phyloP scores from a whole-genome alignment of 768 basidiomycete species.

The Amanita pseudoporphyria region DNA sequence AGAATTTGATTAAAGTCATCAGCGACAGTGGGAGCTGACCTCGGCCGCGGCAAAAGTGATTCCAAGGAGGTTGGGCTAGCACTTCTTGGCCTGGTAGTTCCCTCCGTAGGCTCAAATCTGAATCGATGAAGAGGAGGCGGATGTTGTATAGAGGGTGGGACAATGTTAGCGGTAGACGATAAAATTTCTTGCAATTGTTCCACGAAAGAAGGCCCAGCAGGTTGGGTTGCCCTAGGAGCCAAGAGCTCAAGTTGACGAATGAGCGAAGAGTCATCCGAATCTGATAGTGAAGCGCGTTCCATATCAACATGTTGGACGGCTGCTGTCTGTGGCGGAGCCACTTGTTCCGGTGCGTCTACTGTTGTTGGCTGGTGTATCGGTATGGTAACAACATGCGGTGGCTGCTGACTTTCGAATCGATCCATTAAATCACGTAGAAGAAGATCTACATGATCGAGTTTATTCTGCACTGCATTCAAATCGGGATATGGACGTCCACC shows the following conservation, averaged over 20 bases:
- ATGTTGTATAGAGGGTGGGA: slow-evolving; percentile 29
- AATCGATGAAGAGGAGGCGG: slow-evolving; percentile 50
- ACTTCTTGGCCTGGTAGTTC: slow-evolving; percentile 23
- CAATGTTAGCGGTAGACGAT: slow-evolving; percentile 31
- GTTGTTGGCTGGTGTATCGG: slow-evolving; percentile 10
- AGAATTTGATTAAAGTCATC: slow-evolving; percentile 3
- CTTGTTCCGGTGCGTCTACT: slow-evolving; percentile 13
- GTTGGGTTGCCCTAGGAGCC: slow-evolving; percentile 9
- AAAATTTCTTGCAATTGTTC: slow-evolving; percentile 55
- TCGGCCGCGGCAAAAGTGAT: slow-evolving; percentile 19
- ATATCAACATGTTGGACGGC: neutral
- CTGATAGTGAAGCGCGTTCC: slow-evolving; percentile 1
- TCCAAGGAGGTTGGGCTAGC: slow-evolving; percentile 25
- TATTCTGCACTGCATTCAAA: slow-evolving; percentile 30
- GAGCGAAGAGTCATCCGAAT: slow-evolving; percentile 6
- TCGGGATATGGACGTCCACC: slow-evolving; percentile 35
- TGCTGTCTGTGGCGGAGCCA: neutral
- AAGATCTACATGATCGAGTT: slow-evolving; percentile 36
- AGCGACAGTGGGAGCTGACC: slow-evolving; percentile 18
- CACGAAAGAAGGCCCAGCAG: slow-evolving; percentile 42
- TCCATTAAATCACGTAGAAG: slow-evolving; percentile 31
- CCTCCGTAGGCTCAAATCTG: slow-evolving; percentile 38
- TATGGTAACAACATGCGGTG: slow-evolving; percentile 14
- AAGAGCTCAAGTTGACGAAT: slow-evolving; percentile 4
- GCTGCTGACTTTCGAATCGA: slow-evolving; percentile 17